A percentile compares a stretch with the other conserved stretches of the same genome.
phyloP scores from a whole-genome alignment of 2,329 filamentous ascomycete species.

The Setomelanomma holmii region DNA sequence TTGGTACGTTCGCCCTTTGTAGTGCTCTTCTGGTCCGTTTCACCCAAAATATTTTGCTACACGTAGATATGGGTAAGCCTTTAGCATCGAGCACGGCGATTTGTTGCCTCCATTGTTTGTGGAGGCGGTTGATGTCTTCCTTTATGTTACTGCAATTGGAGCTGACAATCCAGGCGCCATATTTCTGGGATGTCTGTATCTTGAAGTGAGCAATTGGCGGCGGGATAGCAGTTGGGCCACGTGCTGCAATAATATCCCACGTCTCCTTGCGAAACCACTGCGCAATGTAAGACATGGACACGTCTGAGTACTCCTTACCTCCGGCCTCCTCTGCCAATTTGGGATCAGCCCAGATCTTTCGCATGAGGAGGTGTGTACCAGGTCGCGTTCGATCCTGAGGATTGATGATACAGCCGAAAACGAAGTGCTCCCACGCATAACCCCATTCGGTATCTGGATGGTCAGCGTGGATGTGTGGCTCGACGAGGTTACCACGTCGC shows the following conservation, averaged over 20 bases:
- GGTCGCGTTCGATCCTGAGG: conserved; percentile 28
- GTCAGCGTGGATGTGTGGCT: conserved; percentile 34
- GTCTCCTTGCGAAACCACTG: conserved; percentile 47
- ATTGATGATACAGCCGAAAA: conserved; percentile 44
- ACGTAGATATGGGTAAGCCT: not conserved
- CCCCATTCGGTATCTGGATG: conserved; percentile 42
- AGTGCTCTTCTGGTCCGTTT: conserved; percentile 14
- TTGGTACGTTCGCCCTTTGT: conserved; percentile 22
- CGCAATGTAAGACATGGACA: conserved; percentile 43
- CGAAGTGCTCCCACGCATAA: conserved; percentile 47
- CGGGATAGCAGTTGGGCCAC: conserved; percentile 28
- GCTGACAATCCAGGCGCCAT: conserved; percentile 24
- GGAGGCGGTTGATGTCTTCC: conserved; percentile 18
- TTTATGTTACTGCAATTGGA: conserved; percentile 20
- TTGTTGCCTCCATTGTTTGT: conserved; percentile 10
- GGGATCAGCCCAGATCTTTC: conserved; percentile 36
- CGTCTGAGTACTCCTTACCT: conserved; percentile 40
- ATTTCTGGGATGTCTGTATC: conserved; percentile 18
- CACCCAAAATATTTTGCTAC: conserved; percentile 1
- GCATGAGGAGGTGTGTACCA: conserved; percentile 33
- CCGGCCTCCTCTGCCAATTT: conserved; percentile 15
- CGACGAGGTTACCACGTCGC: conserved; percentile 33
- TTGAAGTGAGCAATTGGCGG: conserved; percentile 35
- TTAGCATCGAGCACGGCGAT: not conserved
- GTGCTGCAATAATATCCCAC: conserved; percentile 32